Base-by-base conservation (phyloP, 1,284 basidiomycete genomes). In the Violaceomyces palustris region DNA sequence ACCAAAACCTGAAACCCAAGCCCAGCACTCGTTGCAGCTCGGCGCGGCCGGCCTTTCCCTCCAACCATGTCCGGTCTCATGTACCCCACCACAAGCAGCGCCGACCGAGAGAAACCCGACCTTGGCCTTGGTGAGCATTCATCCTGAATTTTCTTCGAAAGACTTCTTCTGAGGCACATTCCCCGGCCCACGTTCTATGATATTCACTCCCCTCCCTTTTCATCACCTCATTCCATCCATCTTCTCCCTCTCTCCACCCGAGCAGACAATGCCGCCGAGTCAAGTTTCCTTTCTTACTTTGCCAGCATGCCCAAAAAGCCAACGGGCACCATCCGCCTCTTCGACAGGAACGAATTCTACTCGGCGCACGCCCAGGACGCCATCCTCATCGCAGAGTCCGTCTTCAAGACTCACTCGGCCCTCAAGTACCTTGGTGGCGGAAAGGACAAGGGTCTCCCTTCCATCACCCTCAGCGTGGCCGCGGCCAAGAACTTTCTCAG, bases 281-380 rank as follows among this genome's bases (percentile, higher is more conserved):
- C 38, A 12, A 51, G 52, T 29, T 73, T 73, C 45, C 48, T 63
- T 30, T 32, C 50, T 3, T 61, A 52, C 48, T 72, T 72, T 53
- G 34, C 35, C n/a, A 40, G 25, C 18, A 63, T 68, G 50, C 45
- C 56, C 14, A 29, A 41, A 7, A 39, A 55, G 6, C 35, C 50
- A 6, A 54, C 56, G 3, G 67, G 64, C 11, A 72, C 67, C 3
- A 42, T 73, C 12, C 69, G 70, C 17, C 51, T 73, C 17, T 73
- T 73, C 26, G 69, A 73, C 40, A 61, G 70, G 4, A 79, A 83
- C 61, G 85, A 90, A 17, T 97, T 84, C 76, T 97, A 88, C 75
- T 84, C 85, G 11, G 85, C 84, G 0, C 90, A 97, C 67, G 92
- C 90, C 0, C 76, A 83, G 4, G 93, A 97, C 73, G 94, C 93